Base-by-base conservation (phyloP, 495 filamentous ascomycete genomes). In the Podospora australis region DNA sequence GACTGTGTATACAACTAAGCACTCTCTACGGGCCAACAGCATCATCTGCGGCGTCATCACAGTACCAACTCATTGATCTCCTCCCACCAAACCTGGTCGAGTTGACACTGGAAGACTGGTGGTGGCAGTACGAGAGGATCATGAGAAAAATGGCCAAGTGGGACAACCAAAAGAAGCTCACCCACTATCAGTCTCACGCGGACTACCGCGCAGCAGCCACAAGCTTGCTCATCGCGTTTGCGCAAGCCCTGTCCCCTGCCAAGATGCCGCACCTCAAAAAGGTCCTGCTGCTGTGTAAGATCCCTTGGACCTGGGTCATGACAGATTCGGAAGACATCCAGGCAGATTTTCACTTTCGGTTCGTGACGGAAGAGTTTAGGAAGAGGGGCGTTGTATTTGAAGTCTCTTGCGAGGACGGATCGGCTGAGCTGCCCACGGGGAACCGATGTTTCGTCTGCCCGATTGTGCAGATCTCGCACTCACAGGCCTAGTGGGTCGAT, bases 51-150 rank as follows among this genome's bases (percentile, higher is more conserved):
- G 23, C 30, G 5, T n/a, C n/a, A n/a, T n/a, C n/a, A n/a, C n/a
- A n/a, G n/a, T 52, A 40, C n/a, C 54, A 50, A 16, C 48, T 66
- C 2, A 41, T 48, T 9, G 56, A 57, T 1, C 42, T 66, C 7
- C 55, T 66, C 6, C 63, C 63, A 35, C 56, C 59, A 4, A 60
- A 58, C 28, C 55, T 66, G 13, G 54, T 63, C 19, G 59, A 63
- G 44, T 47, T 66, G 6, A 53, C 56, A 1, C 53, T 66, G 16
- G 61, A 64, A 28, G 63, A 66, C 46, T 66, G 54, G 56, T 64
- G 63, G 63, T 66, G 61, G 61, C 28, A 29, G 34, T 55, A 54
- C 46, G 35, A 44, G 5, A 20, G 46, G 6, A 41, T 39, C 22
- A 52, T 44, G 45, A 39, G 53, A 13, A 28, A 19, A 0, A 52